Conservation (phyloP, 1,284 basidiomycete species). For the Cutaneotrichosporon dermatis region DNA sequence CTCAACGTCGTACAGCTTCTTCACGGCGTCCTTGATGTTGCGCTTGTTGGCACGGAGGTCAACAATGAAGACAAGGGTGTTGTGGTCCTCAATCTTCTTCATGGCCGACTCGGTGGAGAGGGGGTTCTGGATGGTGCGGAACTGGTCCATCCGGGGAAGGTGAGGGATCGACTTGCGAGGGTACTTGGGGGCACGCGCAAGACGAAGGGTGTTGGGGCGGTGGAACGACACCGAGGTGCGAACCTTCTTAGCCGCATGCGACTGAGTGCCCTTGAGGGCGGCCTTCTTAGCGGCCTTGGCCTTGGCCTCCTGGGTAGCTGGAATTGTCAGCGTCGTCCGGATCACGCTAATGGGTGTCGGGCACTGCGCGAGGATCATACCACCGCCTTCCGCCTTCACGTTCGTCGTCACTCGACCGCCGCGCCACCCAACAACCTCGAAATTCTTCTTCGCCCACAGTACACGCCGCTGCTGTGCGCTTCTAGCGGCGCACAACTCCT, state of each 20-base stretch:
- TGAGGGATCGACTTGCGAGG: conserved; percentile 90
- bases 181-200: conserved; percentile 83
- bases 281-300: conserved; percentile 96
- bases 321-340: conserved; percentile 1
- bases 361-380: background rate
- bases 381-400: background rate
- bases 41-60: conserved; percentile 96
- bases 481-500: no score
- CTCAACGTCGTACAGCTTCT: conserved; percentile 98
- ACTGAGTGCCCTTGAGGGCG: conserved; percentile 79
- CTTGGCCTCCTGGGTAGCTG: conserved; percentile 60
- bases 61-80: conserved; percentile 97
- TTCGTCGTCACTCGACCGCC: background rate
- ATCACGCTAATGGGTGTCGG: no score
- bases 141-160: conserved; percentile 96
- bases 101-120: conserved; percentile 58
- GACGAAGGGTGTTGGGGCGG: conserved; percentile 89
- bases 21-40: conserved; percentile 97
- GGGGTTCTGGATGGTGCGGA: conserved; percentile 80
- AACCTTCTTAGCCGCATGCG: conserved; percentile 73
- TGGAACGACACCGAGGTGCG: conserved; percentile 89
- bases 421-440: background rate
- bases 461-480: no score
- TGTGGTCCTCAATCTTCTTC: conserved; percentile 98
- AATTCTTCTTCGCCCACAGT: background rate